phyloP scores from a whole-genome alignment of 2,329 filamentous ascomycete genomes.

The Mycosphaerella sp. region DNA sequence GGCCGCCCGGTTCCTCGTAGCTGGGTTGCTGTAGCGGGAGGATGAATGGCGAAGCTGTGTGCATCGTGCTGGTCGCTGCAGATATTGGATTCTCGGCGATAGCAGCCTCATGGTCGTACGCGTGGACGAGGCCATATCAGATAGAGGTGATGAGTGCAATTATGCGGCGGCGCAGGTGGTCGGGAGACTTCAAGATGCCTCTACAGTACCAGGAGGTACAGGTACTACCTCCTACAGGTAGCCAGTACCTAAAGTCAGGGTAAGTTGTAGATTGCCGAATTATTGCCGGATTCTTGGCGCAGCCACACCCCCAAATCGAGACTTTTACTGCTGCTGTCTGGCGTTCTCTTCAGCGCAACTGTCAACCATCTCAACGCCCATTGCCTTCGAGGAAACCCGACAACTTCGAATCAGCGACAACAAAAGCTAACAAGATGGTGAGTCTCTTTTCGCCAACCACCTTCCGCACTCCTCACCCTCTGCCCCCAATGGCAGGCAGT shows the following conservation, averaged over 20 bases:
- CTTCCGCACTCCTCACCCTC: neutral
- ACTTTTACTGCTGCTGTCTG: neutral
- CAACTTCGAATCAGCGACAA: conserved; percentile 23
- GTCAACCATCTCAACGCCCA: conserved; percentile 2
- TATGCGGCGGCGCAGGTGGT: neutral
- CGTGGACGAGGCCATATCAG: conserved; percentile 24
- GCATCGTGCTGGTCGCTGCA: conserved; percentile 19
- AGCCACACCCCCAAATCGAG: neutral
- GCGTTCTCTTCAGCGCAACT: conserved; percentile 4
- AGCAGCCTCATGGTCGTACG: conserved; percentile 29
- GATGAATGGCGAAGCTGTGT: conserved; percentile 27
- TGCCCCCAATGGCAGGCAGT: neutral
- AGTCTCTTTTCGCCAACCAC: conserved; percentile 4
- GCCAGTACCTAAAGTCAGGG: neutral
- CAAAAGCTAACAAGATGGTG: conserved; percentile 26
- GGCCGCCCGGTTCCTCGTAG: conserved; percentile 25
- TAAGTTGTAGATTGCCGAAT: neutral
- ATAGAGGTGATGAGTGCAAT: neutral
- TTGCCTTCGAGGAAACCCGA: conserved; percentile 28
- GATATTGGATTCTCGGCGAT: conserved; percentile 25
- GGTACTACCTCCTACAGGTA: neutral
- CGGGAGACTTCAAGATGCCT: too few species aligned
- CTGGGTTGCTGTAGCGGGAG: conserved; percentile 33
- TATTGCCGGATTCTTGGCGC: neutral
- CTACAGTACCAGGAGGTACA: too few species aligned